Evolutionary conservation across 1,284 basidiomycete species (phyloP), one percentile per base, ranked within the genome.

Genomic region (Thelephora terrestris): DNA sequence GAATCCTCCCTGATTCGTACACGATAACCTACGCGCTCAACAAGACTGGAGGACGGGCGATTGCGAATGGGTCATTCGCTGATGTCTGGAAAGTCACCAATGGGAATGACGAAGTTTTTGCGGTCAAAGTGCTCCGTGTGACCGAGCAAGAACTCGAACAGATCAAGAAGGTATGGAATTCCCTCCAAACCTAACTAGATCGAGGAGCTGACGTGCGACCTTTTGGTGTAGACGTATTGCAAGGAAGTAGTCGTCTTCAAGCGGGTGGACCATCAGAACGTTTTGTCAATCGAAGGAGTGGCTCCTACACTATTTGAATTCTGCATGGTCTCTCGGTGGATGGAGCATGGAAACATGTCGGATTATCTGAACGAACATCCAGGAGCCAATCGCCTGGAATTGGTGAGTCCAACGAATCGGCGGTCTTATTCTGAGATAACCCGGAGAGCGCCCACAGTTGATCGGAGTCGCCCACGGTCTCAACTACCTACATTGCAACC

Each of bases 51-150:
- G 35, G 20, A 37, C 37, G 21, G 9, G 9, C 37, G 1, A 2
- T 39, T 16, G 50, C 46, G 3, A 45, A n/a, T 21, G 53, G 53
- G 10, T 51, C 51, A 7, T 54, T 52, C 44, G 48, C 51, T 21
- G 49, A 54, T 42, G 48, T 54, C 6, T 54, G 46, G 45, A 34
- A n/a, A n/a, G n/a, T n/a, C n/a, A n/a, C n/a, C n/a, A n/a, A n/a
- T n/a, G n/a, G n/a, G n/a, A n/a, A n/a, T n/a, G 25, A 27, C 5
- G 9, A 27, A 4, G 25, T 9, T 27, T n/a, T 54, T 2, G 53
- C 51, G 7, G 9, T 54, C 12, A 52, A 54, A 32, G 47, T 43
- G 3, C 36, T 48, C 12, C 48, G 51, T 3, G 27, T 52, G 5
- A 46, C 29, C 20, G 37, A 27, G 1, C 24, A 35, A 12, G 46